Base-by-base conservation (phyloP, 805 yeast species). In the Myxozyma monticola region DNA sequence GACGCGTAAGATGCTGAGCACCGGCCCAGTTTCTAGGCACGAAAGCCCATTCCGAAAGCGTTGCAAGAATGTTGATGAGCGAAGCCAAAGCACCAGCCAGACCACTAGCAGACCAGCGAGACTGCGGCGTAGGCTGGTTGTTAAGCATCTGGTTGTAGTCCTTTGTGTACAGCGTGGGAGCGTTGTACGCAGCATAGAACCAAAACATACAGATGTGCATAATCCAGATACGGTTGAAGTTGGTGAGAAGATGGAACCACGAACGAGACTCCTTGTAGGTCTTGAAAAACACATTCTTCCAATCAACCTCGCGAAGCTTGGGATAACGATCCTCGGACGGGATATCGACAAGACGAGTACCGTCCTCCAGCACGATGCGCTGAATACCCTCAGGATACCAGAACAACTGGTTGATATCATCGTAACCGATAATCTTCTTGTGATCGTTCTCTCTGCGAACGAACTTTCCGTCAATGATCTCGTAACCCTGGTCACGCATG, bases 371-470 rank as follows among this genome's bases (percentile, higher is more conserved):
- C 43, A 84, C 79, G 63, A 93, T 90, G 72, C 93, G 84, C 53
- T 95, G 84, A 60, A 93, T 86, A 78, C 99, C 99, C 74, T 95
- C 98, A 41, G 98, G 97, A 73, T 95, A 93, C 99, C 99, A 93
- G 74, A 95, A 93, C 63, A 93, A 78, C 77, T 93, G 99, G 72
- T 93, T 93, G 54, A 93, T 95, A 76, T 93, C 99, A 75, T 93
- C 99, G 70, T 93, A 93, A 70, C 99, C 77, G 45, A 73, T 69
- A 45, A 82, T 72, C 58, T 77, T 65, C 66, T 74, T 65, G 72
- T 82, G 93, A 69, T 88, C 93, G 60, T 76, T 76, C 62, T 81
- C 89, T 54, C 81, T 79, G 67, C 81, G 79, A 31, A 76, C 73
- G 69, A 76, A 80, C 45, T 70, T 71, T 2, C 84, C 87, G 39